Base-by-base conservation (phyloP, 345 rosid genomes). In the Rhizophora apiculata region DNA sequence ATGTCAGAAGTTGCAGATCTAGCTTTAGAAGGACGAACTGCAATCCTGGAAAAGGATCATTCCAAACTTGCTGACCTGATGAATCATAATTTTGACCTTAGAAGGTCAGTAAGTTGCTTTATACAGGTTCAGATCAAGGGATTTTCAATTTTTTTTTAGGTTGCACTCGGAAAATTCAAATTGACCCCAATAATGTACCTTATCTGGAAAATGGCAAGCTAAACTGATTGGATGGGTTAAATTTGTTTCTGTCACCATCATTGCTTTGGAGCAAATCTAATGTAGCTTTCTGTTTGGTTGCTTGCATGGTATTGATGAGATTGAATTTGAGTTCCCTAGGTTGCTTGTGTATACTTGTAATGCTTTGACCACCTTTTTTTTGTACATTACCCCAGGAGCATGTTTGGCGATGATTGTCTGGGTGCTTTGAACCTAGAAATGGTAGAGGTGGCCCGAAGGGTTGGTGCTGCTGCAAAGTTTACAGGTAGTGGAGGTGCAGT, bases 401-500 rank as follows among this genome's bases (percentile, higher is more conserved):
- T 90, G 96, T 92, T 88, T 70, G 98, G 99, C 46, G 94, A 90
- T 63, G 96, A 86, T 13, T 85, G 80, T 72, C 81, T 95, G 5
- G 96, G 96, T 60, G 82, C 78, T 16, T 21, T 88, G 66, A 92
- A 90, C 85, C 78, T 95, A 70, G 86, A 95, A 79, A 92, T 95
- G 97, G 96, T 92, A 84, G 96, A 89, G 73, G 78, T 90, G 19
- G 96, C 93, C 21, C 81, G 93, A 63, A 84, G 83, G 60, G 80
- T 86, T 18, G 96, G 96, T 4, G 94, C 96, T 63, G 89, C 96
- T 0, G 82, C 96, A 1, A 95, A 95, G 78, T 92, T 92, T 74
- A 95, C 99, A 0, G 96, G 97, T 66, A 95, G 99, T 57, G 99
- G 96, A 63, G 96, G 99, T 75, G 99, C 96, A 11, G 96, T 88